Evolutionary conservation across 345 rosid genomes (phyloP).

Genomic region (Gossypium sturtianum): DNA sequence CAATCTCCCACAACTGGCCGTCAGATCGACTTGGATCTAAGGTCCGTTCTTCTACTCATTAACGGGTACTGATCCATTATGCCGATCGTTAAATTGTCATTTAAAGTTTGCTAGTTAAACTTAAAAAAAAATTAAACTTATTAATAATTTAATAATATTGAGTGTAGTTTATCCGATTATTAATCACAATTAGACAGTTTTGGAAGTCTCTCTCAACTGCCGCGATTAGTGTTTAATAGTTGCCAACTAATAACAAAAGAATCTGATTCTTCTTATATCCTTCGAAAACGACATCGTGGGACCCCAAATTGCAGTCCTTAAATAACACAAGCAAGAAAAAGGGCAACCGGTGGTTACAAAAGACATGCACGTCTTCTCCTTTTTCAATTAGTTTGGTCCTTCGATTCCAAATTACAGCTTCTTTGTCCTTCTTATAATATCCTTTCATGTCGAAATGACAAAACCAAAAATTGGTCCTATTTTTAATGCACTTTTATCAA

Average conservation of each 20-base stretch:
- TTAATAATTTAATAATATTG: no score
- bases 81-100: no score
- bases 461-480: neutral
- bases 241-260: neutral
- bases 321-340: neutral
- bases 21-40: no score
- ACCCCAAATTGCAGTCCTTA: neutral
- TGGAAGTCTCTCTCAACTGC: no score
- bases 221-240: no score
- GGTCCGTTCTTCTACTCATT: no score
- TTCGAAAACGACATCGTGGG: constrained; percentile 9
- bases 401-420: neutral
- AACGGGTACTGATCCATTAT: no score
- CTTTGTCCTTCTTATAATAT: neutral
- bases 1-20: no score
- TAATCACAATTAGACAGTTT: no score
- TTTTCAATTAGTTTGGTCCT: constrained; percentile 9
- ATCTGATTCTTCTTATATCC: neutral
- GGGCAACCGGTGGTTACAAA: neutral
- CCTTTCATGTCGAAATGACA: neutral
- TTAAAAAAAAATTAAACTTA: no score
- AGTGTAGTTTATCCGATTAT: no score
- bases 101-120: accelerated
- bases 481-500: neutral
- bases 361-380: constrained; percentile 11